Evolutionary conservation across 352 stramenopile genomes (phyloP).

Genomic region (Phytophthora nicotianae): DNA sequence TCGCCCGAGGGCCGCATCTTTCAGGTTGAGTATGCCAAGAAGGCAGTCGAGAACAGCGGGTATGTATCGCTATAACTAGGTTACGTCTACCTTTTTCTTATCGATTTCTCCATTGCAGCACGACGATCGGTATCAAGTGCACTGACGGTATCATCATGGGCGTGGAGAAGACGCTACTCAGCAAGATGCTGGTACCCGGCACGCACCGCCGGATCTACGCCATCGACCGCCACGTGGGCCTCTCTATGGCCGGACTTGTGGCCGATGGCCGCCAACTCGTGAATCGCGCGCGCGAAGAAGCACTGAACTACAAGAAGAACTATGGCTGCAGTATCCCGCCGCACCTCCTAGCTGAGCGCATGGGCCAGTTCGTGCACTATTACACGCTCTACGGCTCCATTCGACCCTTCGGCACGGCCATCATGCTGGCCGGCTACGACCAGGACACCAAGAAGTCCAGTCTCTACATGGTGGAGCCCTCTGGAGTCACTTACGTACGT

Average conservation of each 20-base stretch:
- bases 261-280: slow-evolving; percentile 97
- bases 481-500: slow-evolving; percentile 89
- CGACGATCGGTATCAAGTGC: slow-evolving; percentile 97
- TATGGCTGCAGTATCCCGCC: slow-evolving; percentile 95
- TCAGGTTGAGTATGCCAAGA: slow-evolving; percentile 98
- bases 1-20: slow-evolving; percentile 98
- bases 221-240: slow-evolving; percentile 93
- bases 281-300: slow-evolving; percentile 94
- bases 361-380: slow-evolving; percentile 98
- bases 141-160: slow-evolving; percentile 97
- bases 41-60: slow-evolving; percentile 97
- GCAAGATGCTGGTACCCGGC: slow-evolving; percentile 92
- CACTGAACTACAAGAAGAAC: slow-evolving; percentile 95
- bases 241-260: slow-evolving; percentile 95
- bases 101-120: slow-evolving; percentile 54
- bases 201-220: slow-evolving; percentile 88
- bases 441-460: slow-evolving; percentile 89
- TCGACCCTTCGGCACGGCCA: slow-evolving; percentile 96
- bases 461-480: slow-evolving; percentile 94
- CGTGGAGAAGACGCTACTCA: slow-evolving; percentile 96
- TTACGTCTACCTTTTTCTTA: background rate
- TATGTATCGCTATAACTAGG: slow-evolving; percentile 27
- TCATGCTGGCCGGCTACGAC: slow-evolving; percentile 97
- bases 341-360: slow-evolving; percentile 93
- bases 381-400: slow-evolving; percentile 98